Evolutionary conservation across 306 rosid genomes (phyloP).

Genomic region (Malus fusca): DNA sequence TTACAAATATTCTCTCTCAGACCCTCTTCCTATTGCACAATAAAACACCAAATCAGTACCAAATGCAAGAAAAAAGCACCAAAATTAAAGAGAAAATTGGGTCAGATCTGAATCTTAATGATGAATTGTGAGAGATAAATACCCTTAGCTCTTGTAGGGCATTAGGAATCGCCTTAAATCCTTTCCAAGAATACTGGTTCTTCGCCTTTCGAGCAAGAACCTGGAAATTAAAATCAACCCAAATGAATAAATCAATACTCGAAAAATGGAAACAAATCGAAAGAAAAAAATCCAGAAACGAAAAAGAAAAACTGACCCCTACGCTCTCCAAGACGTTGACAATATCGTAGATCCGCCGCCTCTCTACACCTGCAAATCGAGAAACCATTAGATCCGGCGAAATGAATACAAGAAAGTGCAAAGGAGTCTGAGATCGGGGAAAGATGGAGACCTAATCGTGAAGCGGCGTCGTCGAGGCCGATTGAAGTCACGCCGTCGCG

Average conservation of each 20-base stretch:
- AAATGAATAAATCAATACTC: background rate
- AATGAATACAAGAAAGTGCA: background rate
- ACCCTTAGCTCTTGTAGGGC: conserved; percentile 71
- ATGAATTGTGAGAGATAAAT: background rate
- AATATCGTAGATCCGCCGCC: conserved; percentile 90
- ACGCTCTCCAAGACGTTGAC: conserved; percentile 88
- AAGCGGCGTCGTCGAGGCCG: conserved; percentile 92
- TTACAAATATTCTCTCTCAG: conserved; percentile 30
- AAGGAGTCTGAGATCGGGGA: background rate
- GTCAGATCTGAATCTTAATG: background rate
- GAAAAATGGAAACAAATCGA: background rate
- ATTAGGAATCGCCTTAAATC: conserved; percentile 59
- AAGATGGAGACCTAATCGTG: conserved; percentile 50
- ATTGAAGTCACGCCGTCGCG: conserved; percentile 50
- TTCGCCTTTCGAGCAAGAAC: conserved; percentile 77
- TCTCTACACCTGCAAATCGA: conserved; percentile 56
- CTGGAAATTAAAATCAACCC: conserved; percentile 21
- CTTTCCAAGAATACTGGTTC: conserved; percentile 89
- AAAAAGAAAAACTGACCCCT: conserved; percentile 38
- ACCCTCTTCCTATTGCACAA: conserved; percentile 58
- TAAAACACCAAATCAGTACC: background rate
- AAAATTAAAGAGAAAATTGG: background rate
- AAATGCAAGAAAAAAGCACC: background rate
- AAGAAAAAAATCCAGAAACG: background rate
- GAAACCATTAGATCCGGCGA: background rate